Conservation (phyloP, 179 eudicot genomes). For the Spinacia oleracea region DNA sequence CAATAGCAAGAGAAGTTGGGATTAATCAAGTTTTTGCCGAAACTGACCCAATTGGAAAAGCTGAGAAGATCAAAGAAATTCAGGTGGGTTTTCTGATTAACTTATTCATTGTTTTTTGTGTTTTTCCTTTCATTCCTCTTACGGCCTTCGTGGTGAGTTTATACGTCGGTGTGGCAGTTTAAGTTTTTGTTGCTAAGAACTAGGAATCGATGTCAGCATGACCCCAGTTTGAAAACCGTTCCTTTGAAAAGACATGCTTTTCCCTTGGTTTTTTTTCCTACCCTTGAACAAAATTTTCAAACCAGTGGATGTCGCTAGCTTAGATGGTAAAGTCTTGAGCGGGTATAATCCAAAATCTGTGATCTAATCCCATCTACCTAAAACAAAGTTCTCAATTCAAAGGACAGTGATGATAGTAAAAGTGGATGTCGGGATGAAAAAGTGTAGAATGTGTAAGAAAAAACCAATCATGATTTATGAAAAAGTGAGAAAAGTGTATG, state of each 20-base stretch:
- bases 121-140: not conserved
- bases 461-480: too few species aligned
- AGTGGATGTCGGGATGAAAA: too few species aligned
- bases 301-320: too few species aligned
- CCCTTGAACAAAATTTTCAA: too few species aligned
- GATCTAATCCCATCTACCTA: too few species aligned
- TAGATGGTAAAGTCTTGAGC: too few species aligned
- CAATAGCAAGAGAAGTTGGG: slow-evolving; percentile 83
- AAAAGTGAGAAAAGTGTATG: too few species aligned
- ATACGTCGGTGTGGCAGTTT: not conserved
- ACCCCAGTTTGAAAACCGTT: not conserved
- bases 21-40: slow-evolving; percentile 77
- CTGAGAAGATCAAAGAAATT: slow-evolving; percentile 80
- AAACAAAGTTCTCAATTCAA: not conserved
- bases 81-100: slow-evolving; percentile 52
- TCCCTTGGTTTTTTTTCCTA: not conserved
- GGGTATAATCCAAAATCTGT: too few species aligned
- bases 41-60: slow-evolving; percentile 89
- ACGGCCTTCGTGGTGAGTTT: not conserved
- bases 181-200: not conserved
- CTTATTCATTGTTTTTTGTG: not conserved
- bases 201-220: not conserved
- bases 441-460: too few species aligned
- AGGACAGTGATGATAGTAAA: not conserved
- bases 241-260: not conserved